Conservation (phyloP, 129 eudicot genomes). For the Pittosporum tobira region DNA sequence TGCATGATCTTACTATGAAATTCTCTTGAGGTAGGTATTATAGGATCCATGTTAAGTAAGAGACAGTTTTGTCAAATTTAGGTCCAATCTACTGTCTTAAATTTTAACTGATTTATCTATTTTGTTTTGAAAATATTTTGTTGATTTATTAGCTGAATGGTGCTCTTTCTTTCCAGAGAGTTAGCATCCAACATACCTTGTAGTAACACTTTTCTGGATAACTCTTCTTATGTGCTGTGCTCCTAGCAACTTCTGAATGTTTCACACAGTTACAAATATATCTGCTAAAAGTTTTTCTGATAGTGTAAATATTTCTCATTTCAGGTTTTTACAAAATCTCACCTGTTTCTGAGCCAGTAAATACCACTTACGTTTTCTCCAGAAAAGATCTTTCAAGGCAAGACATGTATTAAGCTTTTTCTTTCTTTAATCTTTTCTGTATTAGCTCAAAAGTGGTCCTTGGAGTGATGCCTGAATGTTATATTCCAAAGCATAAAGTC, state of each 20-base stretch:
- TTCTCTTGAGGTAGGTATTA: not conserved
- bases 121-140: no score
- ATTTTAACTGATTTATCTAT: not conserved
- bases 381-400: constrained; percentile 94
- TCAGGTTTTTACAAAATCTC: constrained; percentile 74
- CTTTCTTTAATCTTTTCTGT: not conserved
- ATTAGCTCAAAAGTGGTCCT: not conserved
- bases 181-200: not conserved
- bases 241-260: not conserved
- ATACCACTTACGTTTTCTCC: constrained; percentile 75
- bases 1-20: not conserved
- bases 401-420: constrained; percentile 7
- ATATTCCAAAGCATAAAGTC: not conserved
- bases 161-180: not conserved
- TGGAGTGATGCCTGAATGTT: not conserved
- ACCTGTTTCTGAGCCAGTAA: constrained; percentile 62
- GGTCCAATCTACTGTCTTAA: not conserved
- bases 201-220: constrained; percentile 1
- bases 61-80: no score
- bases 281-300: not conserved
- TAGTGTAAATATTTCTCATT: constrained; percentile 14
- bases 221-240: constrained; percentile 1
- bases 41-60: not conserved
- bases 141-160: no score
- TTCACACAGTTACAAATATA: not conserved